Conservation (phyloP, 441 rosid genomes). For the Gossypium lobatum region DNA sequence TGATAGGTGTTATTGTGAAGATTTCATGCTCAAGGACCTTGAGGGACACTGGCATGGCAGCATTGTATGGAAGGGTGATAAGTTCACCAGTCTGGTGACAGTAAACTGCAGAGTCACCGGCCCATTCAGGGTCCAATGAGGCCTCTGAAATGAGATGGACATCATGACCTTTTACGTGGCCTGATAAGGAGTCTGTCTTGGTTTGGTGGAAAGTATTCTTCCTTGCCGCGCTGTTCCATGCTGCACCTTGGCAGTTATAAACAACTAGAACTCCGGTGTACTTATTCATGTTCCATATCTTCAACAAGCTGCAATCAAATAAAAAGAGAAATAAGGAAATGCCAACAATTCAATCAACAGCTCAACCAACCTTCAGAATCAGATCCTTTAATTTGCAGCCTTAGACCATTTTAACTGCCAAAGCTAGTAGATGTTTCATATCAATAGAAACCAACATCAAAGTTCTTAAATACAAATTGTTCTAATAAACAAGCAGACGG, state of each 20-base stretch:
- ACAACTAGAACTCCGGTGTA: slow-evolving; percentile 79
- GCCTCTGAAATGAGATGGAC: slow-evolving; percentile 72
- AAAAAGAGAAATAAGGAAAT: background rate
- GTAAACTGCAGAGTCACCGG: slow-evolving; percentile 57
- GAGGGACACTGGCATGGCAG: slow-evolving; percentile 65
- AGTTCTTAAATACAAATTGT: background rate
- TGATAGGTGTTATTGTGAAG: slow-evolving; percentile 57
- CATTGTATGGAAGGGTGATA: slow-evolving; percentile 47
- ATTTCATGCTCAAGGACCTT: slow-evolving; percentile 58
- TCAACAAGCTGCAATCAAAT: slow-evolving; percentile 57
- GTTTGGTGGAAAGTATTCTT: slow-evolving; percentile 74
- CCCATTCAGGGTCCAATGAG: slow-evolving; percentile 50
- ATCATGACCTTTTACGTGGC: slow-evolving; percentile 53
- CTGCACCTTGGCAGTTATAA: slow-evolving; percentile 97
- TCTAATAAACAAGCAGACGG: background rate
- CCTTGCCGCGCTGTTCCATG: slow-evolving; percentile 61
- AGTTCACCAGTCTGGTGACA: slow-evolving; percentile 46
- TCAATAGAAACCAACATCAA: background rate
- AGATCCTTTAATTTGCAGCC: background rate
- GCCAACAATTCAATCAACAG: background rate
- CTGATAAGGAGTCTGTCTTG: slow-evolving; percentile 39
- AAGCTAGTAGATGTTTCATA: background rate
- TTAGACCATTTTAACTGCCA: background rate
- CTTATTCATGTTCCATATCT: slow-evolving; percentile 98
- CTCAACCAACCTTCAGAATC: background rate